Base-by-base conservation (phyloP, 2,329 filamentous ascomycete species). In the Diplodia intermedia region DNA sequence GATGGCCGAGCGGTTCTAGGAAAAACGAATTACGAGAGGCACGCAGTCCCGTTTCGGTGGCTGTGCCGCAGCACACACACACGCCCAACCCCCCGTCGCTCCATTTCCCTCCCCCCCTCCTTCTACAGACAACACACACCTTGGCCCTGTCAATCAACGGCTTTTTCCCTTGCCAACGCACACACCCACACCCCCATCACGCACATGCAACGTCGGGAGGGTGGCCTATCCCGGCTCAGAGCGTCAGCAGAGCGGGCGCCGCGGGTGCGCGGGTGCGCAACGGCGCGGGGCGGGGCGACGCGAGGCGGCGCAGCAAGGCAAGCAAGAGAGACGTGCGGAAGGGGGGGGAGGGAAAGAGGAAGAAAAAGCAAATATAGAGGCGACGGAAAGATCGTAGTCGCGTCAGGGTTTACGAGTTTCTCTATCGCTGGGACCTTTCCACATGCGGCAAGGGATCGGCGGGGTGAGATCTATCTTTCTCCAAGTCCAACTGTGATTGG, bases 21-120 rank as follows among this genome's bases (percentile, higher is more conserved):
- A 53, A 53, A 53, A 29, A 29, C 4, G 12, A 18, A 26, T 26
- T 26, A 26, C 23, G 23, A 4, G 12, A 29, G 23, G 26, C 11
- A 53, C 20, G 4, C 20, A 53, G 11, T 47, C 43, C 15, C 18
- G 43, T 56, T 38, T 12, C 7, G 29, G 54, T 56, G 15, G 36
- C 55, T 60, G 55, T 20, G 55, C 55, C 55, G 55, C 55, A 60
- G 55, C 36, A 60, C 36, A 60, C 23, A 38, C 54, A 12, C 33
- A 36, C 33, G 1, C 33, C 1, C 33, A 11, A n/a, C n/a, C 33
- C 33, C 26, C 50, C 23, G 20, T 53, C 50, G 11, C 50, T 26
- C 50, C 20, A 15, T 18, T 49, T 26, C 23, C 23, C 23, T 26
- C 23, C 23, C 23, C 23, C 43, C 50, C 43, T 18, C 43, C 9